A percentile compares a stretch with the other conserved stretches of the same genome.
These are phyloP conservation scores for Brassica napus DNA, from an alignment of 345 rosid species.

Conservation along the genomic window Da-Ae NC_063448.1:9682001-9682500, in stretches of 20 bases:
- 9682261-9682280: conserved; percentile 30
- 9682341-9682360: neutral
- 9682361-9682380: neutral
- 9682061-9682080: conserved; percentile 38
- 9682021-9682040: conserved; percentile 58
- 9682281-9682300: conserved; percentile 1
- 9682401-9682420: conserved; percentile 22
- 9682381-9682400: neutral
- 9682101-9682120: conserved; percentile 58
- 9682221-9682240: conserved; percentile 44
- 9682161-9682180: conserved; percentile 36
- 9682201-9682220: conserved; percentile 43
- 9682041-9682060: conserved; percentile 35
- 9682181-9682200: conserved; percentile 48
- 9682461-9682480: too few species aligned
- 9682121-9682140: conserved; percentile 56
- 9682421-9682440: neutral
- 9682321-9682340: neutral
- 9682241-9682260: conserved; percentile 39
- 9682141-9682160: conserved; percentile 40
- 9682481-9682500: too few species aligned
- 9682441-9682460: too few species aligned
- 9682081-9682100: conserved; percentile 59
- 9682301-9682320: neutral
- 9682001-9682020: conserved; percentile 61